Conservation (phyloP, 225 moss, liverwort and hornwort species). For the Climacium dendroides region DNA sequence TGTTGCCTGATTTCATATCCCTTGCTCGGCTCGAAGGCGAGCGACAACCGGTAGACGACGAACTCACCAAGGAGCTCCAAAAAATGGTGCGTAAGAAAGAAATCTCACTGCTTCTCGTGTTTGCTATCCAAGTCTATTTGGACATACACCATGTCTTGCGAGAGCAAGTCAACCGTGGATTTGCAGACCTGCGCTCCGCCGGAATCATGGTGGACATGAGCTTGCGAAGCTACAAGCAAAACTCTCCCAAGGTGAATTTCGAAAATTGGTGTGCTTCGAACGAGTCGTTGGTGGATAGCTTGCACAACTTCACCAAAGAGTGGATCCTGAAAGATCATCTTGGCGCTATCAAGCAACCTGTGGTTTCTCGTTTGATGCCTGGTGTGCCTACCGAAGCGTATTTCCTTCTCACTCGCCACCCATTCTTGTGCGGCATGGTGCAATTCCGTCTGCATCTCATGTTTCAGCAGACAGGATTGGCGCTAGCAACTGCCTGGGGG, state of each 20-base stretch:
- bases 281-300: background rate
- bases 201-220: background rate
- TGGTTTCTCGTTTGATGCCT: background rate
- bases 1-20: background rate
- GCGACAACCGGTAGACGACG: background rate
- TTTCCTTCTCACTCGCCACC: background rate
- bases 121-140: background rate
- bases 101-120: background rate
- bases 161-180: background rate
- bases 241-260: background rate
- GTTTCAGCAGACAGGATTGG: background rate
- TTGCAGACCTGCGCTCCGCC: background rate
- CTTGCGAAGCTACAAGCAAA: background rate
- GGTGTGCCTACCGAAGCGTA: background rate
- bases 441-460: background rate
- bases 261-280: background rate
- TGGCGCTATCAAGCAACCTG: background rate
- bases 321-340: background rate
- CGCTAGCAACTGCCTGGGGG: background rate
- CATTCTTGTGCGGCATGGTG: background rate
- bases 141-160: background rate
- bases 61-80: background rate
- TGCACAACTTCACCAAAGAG: background rate
- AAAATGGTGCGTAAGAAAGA: background rate
- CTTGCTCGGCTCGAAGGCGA: background rate